Evolutionary conservation across 169 alveolate species (phyloP), one percentile per base, ranked within the genome.

Genomic region (Fabrea salina): DNA sequence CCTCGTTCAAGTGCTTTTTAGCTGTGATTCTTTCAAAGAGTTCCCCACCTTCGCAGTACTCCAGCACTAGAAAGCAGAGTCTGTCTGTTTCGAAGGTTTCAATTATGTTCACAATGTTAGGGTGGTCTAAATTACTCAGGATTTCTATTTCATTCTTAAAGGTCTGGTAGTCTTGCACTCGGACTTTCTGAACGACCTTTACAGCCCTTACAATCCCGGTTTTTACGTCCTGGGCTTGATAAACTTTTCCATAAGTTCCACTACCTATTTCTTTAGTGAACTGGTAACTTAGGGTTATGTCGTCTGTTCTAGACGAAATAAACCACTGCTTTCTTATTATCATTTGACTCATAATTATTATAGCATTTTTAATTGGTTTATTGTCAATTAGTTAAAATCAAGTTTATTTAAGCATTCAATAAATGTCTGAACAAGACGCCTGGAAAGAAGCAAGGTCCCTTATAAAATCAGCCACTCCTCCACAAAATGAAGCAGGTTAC

Each of bases 221-320:
- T 33, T 67, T 83, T 49, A 77, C 81, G 50, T 88, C 78, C 37
- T 84, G 56, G 4, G 93, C 88, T 49, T 83, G 53, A 49, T 86
- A 91, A n/a, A 91, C 93, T 35, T 85, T 83, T 25, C 93, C 95
- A 80, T 79, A 91, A 11, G 88, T 87, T 37, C 95, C 95, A 22
- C 84, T 61, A 22, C 95, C 95, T 16, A 91, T 67, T 61, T 91
- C 87, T 59, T 77, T 82, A 50, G 66, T 71, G 39, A 91, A 82
- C 41, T 84, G 80, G 66, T 91, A 91, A 22, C 85, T 88, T 57
- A 82, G 86, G 43, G 80, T 84, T 1, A 90, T 90, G 37, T 89
- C 72, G 5, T 56, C 81, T 64, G n/a, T 50, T n/a, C 49, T 70
- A 16, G 79, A 70, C 16, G 39, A 19, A 27, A 70, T 37, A 49